Conservation (phyloP, 768 basidiomycete genomes). For the Podaxis pistillaris region DNA sequence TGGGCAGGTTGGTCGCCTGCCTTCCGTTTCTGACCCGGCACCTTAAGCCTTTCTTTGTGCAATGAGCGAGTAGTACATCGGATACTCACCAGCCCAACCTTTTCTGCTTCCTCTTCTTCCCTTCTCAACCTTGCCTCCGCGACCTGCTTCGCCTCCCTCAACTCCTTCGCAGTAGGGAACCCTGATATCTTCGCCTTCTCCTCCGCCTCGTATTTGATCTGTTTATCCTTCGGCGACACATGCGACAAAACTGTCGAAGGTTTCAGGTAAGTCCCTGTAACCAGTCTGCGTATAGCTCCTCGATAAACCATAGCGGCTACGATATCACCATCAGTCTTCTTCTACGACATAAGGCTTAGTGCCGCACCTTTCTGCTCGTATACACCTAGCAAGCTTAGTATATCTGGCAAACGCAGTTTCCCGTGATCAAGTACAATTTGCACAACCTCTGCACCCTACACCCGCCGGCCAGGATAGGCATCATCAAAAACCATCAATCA, state of each 20-base stretch:
- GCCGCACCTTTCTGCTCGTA: conserved; percentile 58
- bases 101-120: conserved; percentile 74
- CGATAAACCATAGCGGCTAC: conserved; percentile 43
- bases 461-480: not conserved
- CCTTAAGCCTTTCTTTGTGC: not conserved
- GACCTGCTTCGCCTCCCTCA: conserved; percentile 67
- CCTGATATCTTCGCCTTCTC: conserved; percentile 72
- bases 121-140: conserved; percentile 62
- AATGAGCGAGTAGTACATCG: not conserved
- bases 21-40: conserved; percentile 56
- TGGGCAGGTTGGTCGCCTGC: conserved; percentile 26
- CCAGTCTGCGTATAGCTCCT: conserved; percentile 66
- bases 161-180: conserved; percentile 79
- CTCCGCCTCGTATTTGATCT: conserved; percentile 77
- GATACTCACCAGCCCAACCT: conserved; percentile 64
- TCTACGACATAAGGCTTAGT: not conserved
- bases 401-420: conserved; percentile 75
- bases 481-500: not conserved
- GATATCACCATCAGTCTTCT: not conserved
- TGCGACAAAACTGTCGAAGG: conserved; percentile 79
- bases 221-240: conserved; percentile 75
- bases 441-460: conserved; percentile 74
- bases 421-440: conserved; percentile 80
- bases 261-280: conserved; percentile 73
- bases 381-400: conserved; percentile 50